These are phyloP conservation scores for Herpetomonas tarakana DNA, from an alignment of 208 protist species.

Conservation along the genomic window DNA sequence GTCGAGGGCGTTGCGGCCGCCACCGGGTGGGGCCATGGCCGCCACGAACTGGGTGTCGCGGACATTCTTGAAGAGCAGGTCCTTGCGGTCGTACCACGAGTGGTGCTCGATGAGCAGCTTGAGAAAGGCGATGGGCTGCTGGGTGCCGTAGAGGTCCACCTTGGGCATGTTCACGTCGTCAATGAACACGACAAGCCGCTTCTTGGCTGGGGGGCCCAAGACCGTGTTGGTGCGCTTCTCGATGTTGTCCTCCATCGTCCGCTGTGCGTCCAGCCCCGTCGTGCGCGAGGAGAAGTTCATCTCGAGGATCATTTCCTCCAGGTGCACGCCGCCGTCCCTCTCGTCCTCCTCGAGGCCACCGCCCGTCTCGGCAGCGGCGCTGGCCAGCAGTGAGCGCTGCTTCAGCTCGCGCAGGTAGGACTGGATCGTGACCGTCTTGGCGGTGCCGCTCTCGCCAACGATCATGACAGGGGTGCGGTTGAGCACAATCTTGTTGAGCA, in stretches of 20 bases:
- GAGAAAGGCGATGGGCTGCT: slow-evolving; percentile 98
- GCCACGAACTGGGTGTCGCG: slow-evolving; percentile 96
- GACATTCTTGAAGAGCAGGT: slow-evolving; percentile 96
- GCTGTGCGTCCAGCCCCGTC: slow-evolving; percentile 94
- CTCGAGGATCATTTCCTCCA: slow-evolving; percentile 91
- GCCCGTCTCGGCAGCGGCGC: neutral
- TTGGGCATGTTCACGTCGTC: slow-evolving; percentile 99
- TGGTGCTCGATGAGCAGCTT: slow-evolving; percentile 97
- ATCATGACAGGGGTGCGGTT: slow-evolving; percentile 94
- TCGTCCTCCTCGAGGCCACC: neutral
- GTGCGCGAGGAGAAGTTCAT: slow-evolving; percentile 98
- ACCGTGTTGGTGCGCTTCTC: slow-evolving; percentile 96
- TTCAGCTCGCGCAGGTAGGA: slow-evolving; percentile 92
- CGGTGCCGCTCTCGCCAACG: slow-evolving; percentile 97
- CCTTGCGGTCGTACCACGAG: slow-evolving; percentile 97
- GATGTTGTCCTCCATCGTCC: slow-evolving; percentile 96
- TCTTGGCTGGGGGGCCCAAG: slow-evolving; percentile 95
- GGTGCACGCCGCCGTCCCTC: slow-evolving; percentile 59
- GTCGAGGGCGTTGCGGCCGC: slow-evolving; percentile 96
- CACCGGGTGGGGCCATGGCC: slow-evolving; percentile 97
- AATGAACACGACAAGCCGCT: slow-evolving; percentile 96
- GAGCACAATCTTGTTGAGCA: slow-evolving; percentile 94
- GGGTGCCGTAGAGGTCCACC: slow-evolving; percentile 98
- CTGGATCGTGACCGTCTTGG: slow-evolving; percentile 98
- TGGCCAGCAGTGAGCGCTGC: slow-evolving; percentile 35